Conservation (phyloP, 2,329 filamentous ascomycete genomes). For the Tolypocladium album region DNA sequence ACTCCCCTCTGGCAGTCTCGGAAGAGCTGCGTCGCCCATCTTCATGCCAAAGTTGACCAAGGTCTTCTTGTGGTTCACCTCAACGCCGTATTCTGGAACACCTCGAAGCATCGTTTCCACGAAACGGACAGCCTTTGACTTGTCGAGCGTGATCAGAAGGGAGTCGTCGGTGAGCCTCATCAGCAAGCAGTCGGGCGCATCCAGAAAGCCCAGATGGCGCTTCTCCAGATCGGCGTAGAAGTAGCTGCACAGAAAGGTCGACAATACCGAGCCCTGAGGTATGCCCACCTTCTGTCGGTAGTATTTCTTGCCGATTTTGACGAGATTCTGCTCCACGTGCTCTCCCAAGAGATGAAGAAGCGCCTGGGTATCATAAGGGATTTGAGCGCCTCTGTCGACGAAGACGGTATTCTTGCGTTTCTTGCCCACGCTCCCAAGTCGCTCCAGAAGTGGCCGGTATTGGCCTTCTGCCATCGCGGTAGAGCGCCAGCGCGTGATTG, state of each 20-base stretch:
- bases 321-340: constrained; percentile 75
- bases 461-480: constrained; percentile 35
- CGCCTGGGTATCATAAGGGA: constrained; percentile 41
- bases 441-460: constrained; percentile 30
- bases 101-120: constrained; percentile 72
- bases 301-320: constrained; percentile 80
- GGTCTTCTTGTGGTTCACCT: constrained; percentile 67
- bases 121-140: constrained; percentile 57
- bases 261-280: constrained; percentile 84
- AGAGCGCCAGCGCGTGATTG: constrained; percentile 39
- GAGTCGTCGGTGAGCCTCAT: constrained; percentile 89
- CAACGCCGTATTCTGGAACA: constrained; percentile 68
- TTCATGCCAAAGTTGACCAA: constrained; percentile 69
- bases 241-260: constrained; percentile 81
- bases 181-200: constrained; percentile 47
- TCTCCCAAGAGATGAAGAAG: constrained; percentile 62
- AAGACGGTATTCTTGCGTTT: constrained; percentile 62
- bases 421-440: constrained; percentile 28
- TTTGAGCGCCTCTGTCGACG: constrained; percentile 55
- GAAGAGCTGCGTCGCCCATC: constrained; percentile 41
- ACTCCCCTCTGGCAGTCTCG: constrained; percentile 26
- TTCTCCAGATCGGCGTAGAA: constrained; percentile 86
- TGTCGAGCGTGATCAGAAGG: constrained; percentile 68
- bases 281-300: constrained; percentile 85
- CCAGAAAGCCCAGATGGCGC: constrained; percentile 57